A percentile compares a stretch with the other conserved stretches of the same genome.
These are phyloP conservation scores for Claviceps purpurea DNA, from an alignment of 2,329 filamentous ascomycete genomes.

Conservation along the genomic window DNA sequence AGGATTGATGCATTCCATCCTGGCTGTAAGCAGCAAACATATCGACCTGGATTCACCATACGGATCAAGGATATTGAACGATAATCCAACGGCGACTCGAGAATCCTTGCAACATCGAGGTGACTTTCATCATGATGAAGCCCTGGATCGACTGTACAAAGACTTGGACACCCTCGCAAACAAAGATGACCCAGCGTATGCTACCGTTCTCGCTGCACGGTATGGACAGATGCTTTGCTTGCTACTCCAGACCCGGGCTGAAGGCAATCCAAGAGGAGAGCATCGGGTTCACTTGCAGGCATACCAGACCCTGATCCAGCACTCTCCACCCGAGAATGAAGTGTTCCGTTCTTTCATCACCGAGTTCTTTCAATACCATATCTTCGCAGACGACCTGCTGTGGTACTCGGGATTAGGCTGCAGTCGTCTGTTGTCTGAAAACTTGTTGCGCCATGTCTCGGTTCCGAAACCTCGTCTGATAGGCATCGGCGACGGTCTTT, in stretches of 20 bases:
- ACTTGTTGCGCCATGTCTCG: conserved; percentile 27
- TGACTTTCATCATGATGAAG: conserved; percentile 41
- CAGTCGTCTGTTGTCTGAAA: conserved; percentile 26
- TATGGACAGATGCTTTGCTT: conserved; percentile 53
- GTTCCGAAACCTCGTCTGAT: conserved; percentile 47
- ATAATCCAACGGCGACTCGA: conserved; percentile 32
- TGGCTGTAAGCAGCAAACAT: conserved; percentile 72
- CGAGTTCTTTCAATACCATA: conserved; percentile 78
- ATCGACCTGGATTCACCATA: conserved; percentile 47
- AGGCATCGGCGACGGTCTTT: conserved; percentile 71
- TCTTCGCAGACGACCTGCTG: conserved; percentile 50
- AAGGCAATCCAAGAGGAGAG: conserved; percentile 47
- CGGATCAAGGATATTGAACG: conserved; percentile 36
- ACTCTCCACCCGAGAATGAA: conserved; percentile 46
- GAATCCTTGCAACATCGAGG: conserved; percentile 36
- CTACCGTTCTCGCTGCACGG: conserved; percentile 36
- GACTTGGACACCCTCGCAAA: conserved; percentile 30
- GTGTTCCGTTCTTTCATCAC: conserved; percentile 52
- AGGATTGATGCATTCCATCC: conserved; percentile 80
- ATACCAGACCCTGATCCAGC: conserved; percentile 57
- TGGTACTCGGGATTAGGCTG: conserved; percentile 29
- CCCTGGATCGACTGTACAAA: conserved; percentile 37
- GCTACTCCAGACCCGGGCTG: conserved; percentile 42
- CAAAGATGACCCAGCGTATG: conserved; percentile 29
- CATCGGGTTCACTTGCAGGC: conserved; percentile 70